Base-by-base conservation (phyloP, 805 yeast species). In the Yarrowia sp. region DNA sequence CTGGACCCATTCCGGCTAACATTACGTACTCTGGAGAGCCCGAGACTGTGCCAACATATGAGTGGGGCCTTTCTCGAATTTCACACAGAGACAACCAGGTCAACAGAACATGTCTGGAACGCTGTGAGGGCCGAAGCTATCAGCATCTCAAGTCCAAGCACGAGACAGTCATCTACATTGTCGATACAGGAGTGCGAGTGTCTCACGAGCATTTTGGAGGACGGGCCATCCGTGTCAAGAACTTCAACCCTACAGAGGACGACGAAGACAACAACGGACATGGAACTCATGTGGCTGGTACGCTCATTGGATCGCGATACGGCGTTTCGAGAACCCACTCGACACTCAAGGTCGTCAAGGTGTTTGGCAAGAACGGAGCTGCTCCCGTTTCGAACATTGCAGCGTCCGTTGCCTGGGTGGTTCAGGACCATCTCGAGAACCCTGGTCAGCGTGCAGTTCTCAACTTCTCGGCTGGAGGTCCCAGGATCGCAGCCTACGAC, bases 31-130 rank as follows among this genome's bases (percentile, higher is more conserved):
- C 19, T 19, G 61, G 61, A 6, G 47, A 38, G 22, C 25, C 29
- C 1, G 32, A 19, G 29, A 14, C 38, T 12, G 13, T 22, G 13
- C 38, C 46, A 2, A 55, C 61, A 0, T 38, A 27, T 12, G 36
- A 55, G 44, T 91, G 97, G 97, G 97, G 97, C 68, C 81, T 91
- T 65, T 88, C 96, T 22, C 83, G 97, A 79, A 84, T 91, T 64
- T 88, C 96, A 22, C 96, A 90, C 76, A 83, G 93, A 75, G 82
- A 84, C 62, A 69, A 65, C 58, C 80, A 38, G 27, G 13, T 55
- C 38, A 86, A 85, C 77, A 12, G 36, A 13, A 55, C 46, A 29
- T 85, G 84, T 76, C 84, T 86, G 73, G 46, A 6, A 2, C 5
- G 21, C 21, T 55, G 72, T 68, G 39, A 68, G 16, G 58, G 58